Evolutionary conservation across 1,284 basidiomycete genomes (phyloP), one percentile per base, ranked within the genome.

Genomic region (Leccinum ambiguum): DNA sequence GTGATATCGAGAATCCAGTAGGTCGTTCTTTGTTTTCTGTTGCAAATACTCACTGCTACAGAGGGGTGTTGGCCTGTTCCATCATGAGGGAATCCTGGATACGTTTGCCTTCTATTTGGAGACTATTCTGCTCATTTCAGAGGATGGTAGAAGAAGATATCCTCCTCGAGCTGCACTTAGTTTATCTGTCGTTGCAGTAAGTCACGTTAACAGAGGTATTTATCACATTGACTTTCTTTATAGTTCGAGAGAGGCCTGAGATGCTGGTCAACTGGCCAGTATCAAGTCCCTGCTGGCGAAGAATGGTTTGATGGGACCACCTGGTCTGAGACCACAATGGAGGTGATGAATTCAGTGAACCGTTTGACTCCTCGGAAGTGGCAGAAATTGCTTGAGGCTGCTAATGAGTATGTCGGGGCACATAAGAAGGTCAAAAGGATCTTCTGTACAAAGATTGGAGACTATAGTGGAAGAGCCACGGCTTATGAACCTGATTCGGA

Each of bases 211-310:
- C 39, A 41, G 13, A 41, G 39, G 39, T 41, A 41, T 54, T 26
- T 23, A 26, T 54, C 39, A 13, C 10, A 54, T 21, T 54, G 21
- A 54, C 16, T n/a, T 57, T 30, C 39, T n/a, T 57, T 57, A 18
- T n/a, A 57, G 56, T 57, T 57, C 26, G 26, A 57, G 56, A 57
- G 26, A 57, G 56, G 56, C 26, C 16, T 57, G 56, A 57, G 56
- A 57, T 57, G 56, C 56, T 57, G 54, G 54, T 26, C 26, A 30
- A 57, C 54, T 30, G 54, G 54, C 23, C 23, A 57, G 16, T 57
- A 57, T 30, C 6, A 57, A 23, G 16, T 57, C n/a, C 56, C 56
- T 57, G 23, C 30, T 16, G 56, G 56, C 10, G 56, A 57, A 33
- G 56, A 57, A 14, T 57, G 56, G 56, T 57, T 57, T 57, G 26